Conservation (phyloP, 805 yeast species). For the Metschnikowia proteae region DNA sequence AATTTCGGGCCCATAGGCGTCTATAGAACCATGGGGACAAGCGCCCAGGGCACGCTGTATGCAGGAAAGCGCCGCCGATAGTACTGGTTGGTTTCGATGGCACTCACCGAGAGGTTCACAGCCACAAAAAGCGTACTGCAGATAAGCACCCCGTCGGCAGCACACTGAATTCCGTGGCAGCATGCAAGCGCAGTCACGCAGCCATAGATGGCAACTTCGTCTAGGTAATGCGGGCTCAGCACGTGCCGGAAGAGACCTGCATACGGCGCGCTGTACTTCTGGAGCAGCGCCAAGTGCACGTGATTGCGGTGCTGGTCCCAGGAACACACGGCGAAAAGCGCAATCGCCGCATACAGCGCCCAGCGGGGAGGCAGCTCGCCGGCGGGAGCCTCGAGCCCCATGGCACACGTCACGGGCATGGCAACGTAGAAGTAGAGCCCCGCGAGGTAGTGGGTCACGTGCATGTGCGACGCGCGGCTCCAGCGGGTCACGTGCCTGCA, state of each 20-base stretch:
- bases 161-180: slow-evolving; percentile 13
- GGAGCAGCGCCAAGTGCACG: slow-evolving; percentile 41
- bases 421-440: slow-evolving; percentile 59
- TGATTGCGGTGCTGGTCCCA: slow-evolving; percentile 56
- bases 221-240: slow-evolving; percentile 66
- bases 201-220: slow-evolving; percentile 57
- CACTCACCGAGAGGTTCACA: slow-evolving; percentile 52
- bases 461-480: slow-evolving; percentile 49
- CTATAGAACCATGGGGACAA: slow-evolving; percentile 30
- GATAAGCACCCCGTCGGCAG: slow-evolving; percentile 20
- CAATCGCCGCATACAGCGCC: neutral
- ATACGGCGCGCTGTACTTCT: slow-evolving; percentile 56
- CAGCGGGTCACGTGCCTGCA: slow-evolving; percentile 48
- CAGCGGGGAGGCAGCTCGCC: neutral
- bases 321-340: slow-evolving; percentile 34
- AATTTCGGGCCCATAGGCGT: neutral
- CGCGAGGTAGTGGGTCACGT: slow-evolving; percentile 60
- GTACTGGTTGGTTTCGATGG: slow-evolving; percentile 48
- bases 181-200: slow-evolving; percentile 25
- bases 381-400: neutral
- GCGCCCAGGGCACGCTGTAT: slow-evolving; percentile 27
- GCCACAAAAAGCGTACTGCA: slow-evolving; percentile 32
- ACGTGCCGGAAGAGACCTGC: slow-evolving; percentile 47
- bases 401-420: slow-evolving; percentile 35
- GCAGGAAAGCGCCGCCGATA: slow-evolving; percentile 36